Evolutionary conservation across 371 early-diverging fungal genomes (phyloP), one percentile per base, ranked within the genome.

Genomic region (Mycotypha africana): DNA sequence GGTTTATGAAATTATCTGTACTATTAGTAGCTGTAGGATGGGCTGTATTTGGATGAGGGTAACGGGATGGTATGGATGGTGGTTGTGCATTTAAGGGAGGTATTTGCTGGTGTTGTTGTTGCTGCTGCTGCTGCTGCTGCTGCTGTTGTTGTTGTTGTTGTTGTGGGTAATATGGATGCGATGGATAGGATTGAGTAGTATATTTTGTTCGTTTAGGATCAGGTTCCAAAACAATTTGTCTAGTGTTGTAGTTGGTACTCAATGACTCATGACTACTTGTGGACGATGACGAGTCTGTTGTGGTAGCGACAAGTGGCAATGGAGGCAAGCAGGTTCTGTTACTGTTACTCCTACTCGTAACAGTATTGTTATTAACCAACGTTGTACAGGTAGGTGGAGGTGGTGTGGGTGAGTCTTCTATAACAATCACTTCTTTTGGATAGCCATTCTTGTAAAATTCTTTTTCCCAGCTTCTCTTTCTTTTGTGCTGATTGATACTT

Each of bases 391-490:
- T 30, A 31, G 31, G 30, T 38, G 47, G 38, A 20, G 48, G 55
- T 15, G 48, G 33, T 11, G 5, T 5, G 19, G 43, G 40, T 2
- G 79, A 64, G 22, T 75, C 74, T 21, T 60, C 38, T 48, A 79
- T 79, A 14, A 79, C 72, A 43, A 79, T 79, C 19, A 77, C 63
- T 42, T 79, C 79, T 48, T 62, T 52, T 16, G 79, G 79, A 23
- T 60, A 58, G 12, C 79, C 79, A 45, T 76, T 79, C 55, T 70
- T 73, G 41, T 76, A 76, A 37, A 75, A 77, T 17, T 68, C 73
- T 42, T 63, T 65, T 42, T 60, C 56, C 79, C 79, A 79, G 51
- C 71, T 34, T 45, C 44, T 45, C 35, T 42, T 47, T 47, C 39
- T 33, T 33, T 39, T 34, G 12, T 42, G 25, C 8, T 42, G 50